phyloP scores from a whole-genome alignment of 306 rosid species.

The Lathyrus tuberosus region DNA sequence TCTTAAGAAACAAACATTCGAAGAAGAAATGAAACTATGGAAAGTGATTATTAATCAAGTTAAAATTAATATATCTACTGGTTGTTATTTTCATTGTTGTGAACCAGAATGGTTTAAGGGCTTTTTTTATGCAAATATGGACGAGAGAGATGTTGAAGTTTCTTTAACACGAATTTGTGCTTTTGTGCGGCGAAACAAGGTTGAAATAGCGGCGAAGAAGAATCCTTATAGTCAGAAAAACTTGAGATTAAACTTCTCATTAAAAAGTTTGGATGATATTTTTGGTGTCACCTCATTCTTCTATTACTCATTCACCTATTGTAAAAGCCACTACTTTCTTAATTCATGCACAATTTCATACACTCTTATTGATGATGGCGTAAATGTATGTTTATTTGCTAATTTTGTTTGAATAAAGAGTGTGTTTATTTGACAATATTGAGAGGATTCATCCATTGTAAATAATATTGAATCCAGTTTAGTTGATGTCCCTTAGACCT shows the following conservation, averaged over 20 bases:
- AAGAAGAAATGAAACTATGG: conserved; percentile 72
- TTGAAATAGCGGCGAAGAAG: conserved; percentile 38
- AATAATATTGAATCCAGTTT: too few species aligned
- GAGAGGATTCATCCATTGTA: too few species aligned
- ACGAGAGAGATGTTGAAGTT: conserved; percentile 57
- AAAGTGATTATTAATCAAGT: conserved; percentile 58
- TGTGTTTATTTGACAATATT: too few species aligned
- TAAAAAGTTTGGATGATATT: conserved; percentile 58
- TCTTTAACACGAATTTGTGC: conserved; percentile 56
- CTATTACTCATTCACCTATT: conserved; percentile 68
- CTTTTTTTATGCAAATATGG: conserved; percentile 89
- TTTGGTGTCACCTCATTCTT: conserved; percentile 69
- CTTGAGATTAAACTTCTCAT: conserved; percentile 54
- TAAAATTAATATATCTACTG: conserved; percentile 83
- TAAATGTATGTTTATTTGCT: too few species aligned
- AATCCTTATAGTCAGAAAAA: conserved; percentile 48
- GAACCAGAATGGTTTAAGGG: conserved; percentile 90
- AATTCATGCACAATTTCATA: not conserved
- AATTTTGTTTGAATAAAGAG: not conserved
- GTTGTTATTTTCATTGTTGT: conserved; percentile 72
- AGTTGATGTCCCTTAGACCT: too few species aligned
- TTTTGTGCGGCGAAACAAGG: conserved; percentile 51
- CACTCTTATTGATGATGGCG: not conserved
- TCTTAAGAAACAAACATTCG: conserved; percentile 50
- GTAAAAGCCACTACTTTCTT: conserved; percentile 51